Base-by-base conservation (phyloP, 176 grass and related monocot genomes). In the Leersia perrieri region DNA sequence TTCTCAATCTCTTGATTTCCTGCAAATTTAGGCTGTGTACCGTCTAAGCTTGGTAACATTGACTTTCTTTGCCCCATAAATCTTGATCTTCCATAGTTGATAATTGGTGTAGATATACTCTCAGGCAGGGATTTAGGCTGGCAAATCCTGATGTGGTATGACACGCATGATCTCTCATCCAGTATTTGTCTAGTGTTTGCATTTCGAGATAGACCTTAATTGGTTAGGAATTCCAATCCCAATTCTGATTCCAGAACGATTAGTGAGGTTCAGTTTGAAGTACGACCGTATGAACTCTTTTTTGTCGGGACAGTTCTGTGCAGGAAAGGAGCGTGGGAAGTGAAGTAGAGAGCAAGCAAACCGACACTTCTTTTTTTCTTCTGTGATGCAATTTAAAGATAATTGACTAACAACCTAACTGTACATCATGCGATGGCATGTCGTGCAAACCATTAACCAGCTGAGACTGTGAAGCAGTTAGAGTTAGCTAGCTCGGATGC, bases 291-390 rank as follows among this genome's bases (percentile, higher is more conserved):
- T 10, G 53, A 58, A 22, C 7, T 20, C 27, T 25, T 66, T 36
- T 31, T 27, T 11, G 35, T 9, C 29, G 38, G 64, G 23, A 63
- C 68, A 32, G 30, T 35, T 60, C 35, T 57, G 60, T 4, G 28
- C 60, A 29, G 23, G 53, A 14, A 47, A 86, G 36, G n/a, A 6
- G 22, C 23, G 13, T 5, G 70, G 39, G 10, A 23, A 70, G 63
- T 89, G 76, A 80, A 85, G 82, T 89, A 44, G 71, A 81, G 76
- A 89, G 16, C 55, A 89, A 84, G 70, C 63, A 85, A 89, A 8
- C 13, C 9, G 40, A 64, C 75, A 74, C 82, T 26, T 42, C 69
- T 53, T 5, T 4, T 14, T 33, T 49, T 75, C 31, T 7, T 22
- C 2, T 53, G 41, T 44, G 41, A 2, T 25, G 20, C 2, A 22